Base-by-base conservation (phyloP, 306 rosid genomes). In the Alnus glutinosa region DNA sequence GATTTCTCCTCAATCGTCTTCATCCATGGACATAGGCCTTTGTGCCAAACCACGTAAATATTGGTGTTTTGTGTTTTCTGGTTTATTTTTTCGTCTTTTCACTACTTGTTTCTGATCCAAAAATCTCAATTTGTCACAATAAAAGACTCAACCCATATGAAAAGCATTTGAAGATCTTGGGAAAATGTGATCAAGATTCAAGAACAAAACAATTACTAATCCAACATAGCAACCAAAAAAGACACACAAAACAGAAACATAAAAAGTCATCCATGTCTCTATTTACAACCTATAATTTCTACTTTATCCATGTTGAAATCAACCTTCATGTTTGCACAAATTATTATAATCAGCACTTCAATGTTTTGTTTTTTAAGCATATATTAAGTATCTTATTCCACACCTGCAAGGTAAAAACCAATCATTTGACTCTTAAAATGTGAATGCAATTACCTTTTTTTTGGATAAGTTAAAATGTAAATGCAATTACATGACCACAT, bases 401-500 rank as follows among this genome's bases (percentile, higher is more conserved):
- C 12, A 19, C 63, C 12, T 6, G n/a, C 63, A 19, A 57, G 32
- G 63, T 19, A 57, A 57, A 54, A 57, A 57, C 10, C 28, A n/a
- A 57, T 18, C 34, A 57, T 2, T 57, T 19, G 3, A 5, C 7
- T 54, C 44, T 9, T 30, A 63, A 12, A 63, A 63, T 34, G 69
- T 32, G 42, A 12, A 14, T 32, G 70, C 11, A 34, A 63, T 15
- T 14, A 62, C 23, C 11, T 7, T 18, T 54, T 54, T 54, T 1
- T 9, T 1, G 0, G 4, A 62, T 44, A 50, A 80, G 46, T 55
- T 64, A 46, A 50, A 64, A 71, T 13, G 59, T 61, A 75, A 39
- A 71, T 67, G 77, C 77, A 77, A 34, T 67, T 16, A 55, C 69
- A 19, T 28, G 32, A 32, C 64, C 72, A 74, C 74, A 75, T 48